Conservation (phyloP, 306 rosid genomes). For the Malus orientalis region DNA sequence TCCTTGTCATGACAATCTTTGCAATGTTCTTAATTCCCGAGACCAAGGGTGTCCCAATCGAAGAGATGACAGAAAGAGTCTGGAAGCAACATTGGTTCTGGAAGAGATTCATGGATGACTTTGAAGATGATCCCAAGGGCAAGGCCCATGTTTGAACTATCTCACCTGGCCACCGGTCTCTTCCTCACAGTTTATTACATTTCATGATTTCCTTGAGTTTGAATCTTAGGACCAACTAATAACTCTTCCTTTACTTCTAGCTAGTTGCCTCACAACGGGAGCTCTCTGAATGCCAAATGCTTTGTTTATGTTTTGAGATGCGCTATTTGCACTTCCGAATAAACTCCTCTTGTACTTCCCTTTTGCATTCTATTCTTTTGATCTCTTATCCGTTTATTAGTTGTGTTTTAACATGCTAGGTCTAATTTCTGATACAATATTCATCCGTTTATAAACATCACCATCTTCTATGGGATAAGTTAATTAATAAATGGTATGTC, state of each 20-base stretch:
- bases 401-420: background rate
- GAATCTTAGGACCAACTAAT: background rate
- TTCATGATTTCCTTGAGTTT: background rate
- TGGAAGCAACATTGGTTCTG: constrained; percentile 85
- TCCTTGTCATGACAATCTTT: constrained; percentile 47
- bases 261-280: background rate
- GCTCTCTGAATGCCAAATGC: background rate
- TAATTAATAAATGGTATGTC: background rate
- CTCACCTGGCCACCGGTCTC: background rate
- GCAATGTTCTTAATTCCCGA: constrained; percentile 63
- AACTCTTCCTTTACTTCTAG: background rate
- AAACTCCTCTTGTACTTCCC: background rate
- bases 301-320: background rate
- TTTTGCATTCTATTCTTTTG: background rate
- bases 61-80: constrained; percentile 66
- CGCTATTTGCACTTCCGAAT: background rate
- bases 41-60: constrained; percentile 79
- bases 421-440: background rate
- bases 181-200: background rate
- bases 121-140: background rate
- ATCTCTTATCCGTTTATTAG: background rate
- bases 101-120: constrained; percentile 51
- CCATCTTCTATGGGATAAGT: background rate
- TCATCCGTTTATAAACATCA: background rate
- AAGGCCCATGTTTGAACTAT: background rate